Base-by-base conservation (phyloP, 805 yeast genomes). In the Saccharomycopsis lassenensis region DNA sequence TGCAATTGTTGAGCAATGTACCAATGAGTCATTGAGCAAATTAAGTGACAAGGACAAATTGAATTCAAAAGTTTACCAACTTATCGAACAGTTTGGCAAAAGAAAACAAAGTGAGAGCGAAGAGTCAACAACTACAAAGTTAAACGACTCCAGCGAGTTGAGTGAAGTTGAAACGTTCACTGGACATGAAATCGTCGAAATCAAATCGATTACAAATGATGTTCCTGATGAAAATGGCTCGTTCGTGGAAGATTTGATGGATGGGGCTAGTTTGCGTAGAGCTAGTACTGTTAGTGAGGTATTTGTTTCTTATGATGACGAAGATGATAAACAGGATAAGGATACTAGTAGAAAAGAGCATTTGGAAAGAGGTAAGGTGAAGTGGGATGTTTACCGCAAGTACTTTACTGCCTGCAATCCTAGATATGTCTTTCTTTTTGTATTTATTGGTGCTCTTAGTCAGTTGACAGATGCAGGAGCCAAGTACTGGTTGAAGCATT, bases 401-500 rank as follows among this genome's bases (percentile, higher is more conserved):
- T 91, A 91, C 54, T 94, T 93, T 17, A 73, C 69, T 43, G 95
- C 97, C 0, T 87, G 95, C 62, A 84, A 84, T 44, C 69, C 79
- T 6, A 58, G 51, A 33, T 73, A 71, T 43, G 94, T 86, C 12
- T 18, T 63, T 0, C 12, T 79, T 2, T 78, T 77, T 52, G 46
- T 85, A 34, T 35, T 52, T 1, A 65, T 74, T 45, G 65, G 81
- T 43, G 51, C 79, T n/a, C 31, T 68, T 4, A 67, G 83, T 0
- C 79, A 73, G 69, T 52, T 67, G 7, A 51, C 76, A 33, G 68
- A 76, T 39, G 89, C 84, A 34, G 60, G 61, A 30, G 76, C 86
- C 24, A 86, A 78, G 53, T 71, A 89, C 36, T 91, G 99, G 99
- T 71, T 91, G 50, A 91, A 91, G 56, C 84, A 84, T 56, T 91